Base-by-base conservation (phyloP, 176 grass and related monocot species). In the Saccharum officinarum region DNA sequence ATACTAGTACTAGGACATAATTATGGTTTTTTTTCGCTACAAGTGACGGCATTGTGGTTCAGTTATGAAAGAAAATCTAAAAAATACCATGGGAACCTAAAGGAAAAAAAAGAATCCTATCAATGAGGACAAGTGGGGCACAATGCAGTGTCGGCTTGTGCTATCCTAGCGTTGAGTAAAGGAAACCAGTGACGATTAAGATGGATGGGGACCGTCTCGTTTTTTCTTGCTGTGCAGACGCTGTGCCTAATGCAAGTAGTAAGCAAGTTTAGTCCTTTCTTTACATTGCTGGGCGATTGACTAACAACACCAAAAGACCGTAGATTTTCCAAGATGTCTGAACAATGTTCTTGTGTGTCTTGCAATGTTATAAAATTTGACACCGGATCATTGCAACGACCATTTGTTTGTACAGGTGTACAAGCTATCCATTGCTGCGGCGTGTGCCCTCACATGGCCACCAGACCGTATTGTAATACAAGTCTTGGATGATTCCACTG, bases 401-500 rank as follows among this genome's bases (percentile, higher is more conserved):
- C n/a, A n/a, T 85, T 81, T 65, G 6, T 61, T 83, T 82, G 17
- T 85, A 71, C 92, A 95, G 92, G 92, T 95, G 28, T 95, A 95
- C 54, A 89, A 90, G 57, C 73, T 95, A 31, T 95, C 90, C 36
- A 92, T 95, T 47, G 88, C 78, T 71, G 87, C 92, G 8, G 87
- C 82, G 5, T 95, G 92, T 80, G 85, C 90, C 12, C 90, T 95
- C 84, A 92, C 90, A 64, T 95, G 92, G 92, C 92, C 92, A 65
- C 73, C 90, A 22, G 73, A 88, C 30, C 87, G 90, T 75, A 95
- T 95, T 79, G 83, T 95, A 83, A 86, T 95, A 70, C 92, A 95
- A 83, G 88, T 95, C 46, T 83, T 95, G 82, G 92, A 95, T 79
- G 92, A 94, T 80, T 94, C 90, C 65, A 94, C 92, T 41, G 92